phyloP scores from a whole-genome alignment of 495 filamentous ascomycete species.

The Friedmanniomyces endolithicus region DNA sequence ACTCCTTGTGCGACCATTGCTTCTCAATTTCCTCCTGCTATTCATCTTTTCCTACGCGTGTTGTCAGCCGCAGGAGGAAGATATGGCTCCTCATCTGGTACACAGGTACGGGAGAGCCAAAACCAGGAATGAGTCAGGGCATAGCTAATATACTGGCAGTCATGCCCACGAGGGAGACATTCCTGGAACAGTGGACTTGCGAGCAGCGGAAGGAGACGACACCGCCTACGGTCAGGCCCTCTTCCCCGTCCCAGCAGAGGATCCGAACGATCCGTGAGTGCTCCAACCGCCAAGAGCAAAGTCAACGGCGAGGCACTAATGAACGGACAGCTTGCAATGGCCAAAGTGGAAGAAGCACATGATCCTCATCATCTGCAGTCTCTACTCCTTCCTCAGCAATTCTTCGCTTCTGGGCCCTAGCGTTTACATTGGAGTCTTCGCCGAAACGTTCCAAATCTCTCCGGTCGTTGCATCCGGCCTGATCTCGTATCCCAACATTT shows the following conservation, averaged over 20 bases:
- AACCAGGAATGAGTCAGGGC: neutral
- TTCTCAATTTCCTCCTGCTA: neutral
- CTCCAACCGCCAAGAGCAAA: neutral
- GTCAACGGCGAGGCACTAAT: too few species aligned
- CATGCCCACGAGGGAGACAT: conserved; percentile 47
- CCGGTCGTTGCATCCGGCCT: conserved; percentile 41
- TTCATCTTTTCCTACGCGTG: neutral
- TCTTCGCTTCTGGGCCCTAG: conserved; percentile 45
- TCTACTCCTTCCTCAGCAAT: conserved; percentile 53
- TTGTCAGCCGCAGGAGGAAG: too few species aligned
- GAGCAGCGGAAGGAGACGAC: conserved; percentile 47
- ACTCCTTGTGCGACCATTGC: neutral
- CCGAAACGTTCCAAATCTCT: conserved; percentile 42
- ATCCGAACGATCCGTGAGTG: conserved; percentile 47
- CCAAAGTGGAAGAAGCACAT: conserved; percentile 45
- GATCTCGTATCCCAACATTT: conserved; percentile 50
- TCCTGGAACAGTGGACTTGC: conserved; percentile 45
- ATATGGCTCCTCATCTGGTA: conserved; percentile 5
- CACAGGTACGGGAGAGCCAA: conserved; percentile 2
- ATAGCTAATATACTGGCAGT: conserved; percentile 22
- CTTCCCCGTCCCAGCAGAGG: conserved; percentile 49
- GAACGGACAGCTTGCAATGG: conserved; percentile 34
- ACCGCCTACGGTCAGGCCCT: conserved; percentile 48
- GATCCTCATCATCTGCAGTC: conserved; percentile 45
- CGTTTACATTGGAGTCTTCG: conserved; percentile 47